Evolutionary conservation across 2,329 filamentous ascomycete genomes (phyloP), one percentile per base, ranked within the genome.

Genomic region (Waltergamsia citrina): DNA sequence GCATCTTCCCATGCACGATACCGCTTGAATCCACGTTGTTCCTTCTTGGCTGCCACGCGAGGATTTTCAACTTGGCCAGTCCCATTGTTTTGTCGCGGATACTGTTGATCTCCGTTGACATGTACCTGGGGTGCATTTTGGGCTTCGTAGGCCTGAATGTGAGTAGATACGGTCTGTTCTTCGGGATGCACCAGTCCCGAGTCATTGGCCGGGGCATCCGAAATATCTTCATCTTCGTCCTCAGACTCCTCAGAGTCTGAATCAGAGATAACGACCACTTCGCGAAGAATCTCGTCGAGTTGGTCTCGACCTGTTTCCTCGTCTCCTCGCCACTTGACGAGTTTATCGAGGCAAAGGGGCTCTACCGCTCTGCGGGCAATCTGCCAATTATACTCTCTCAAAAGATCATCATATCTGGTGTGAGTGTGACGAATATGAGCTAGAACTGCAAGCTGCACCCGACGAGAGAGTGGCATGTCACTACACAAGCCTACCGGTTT

Each of bases 261-360:
- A 43, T 76, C 72, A n/a, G 73, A 75, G 29, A 81, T 78, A 45
- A 80, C 69, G 34, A 81, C 72, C 9, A 81, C 73, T 52, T 81
- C 77, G 33, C 73, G 66, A 22, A 81, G 59, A 37, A 81, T 78
- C 48, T 81, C 75, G 38, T 81, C 76, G 12, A 81, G 63, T 50
- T 80, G 73, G 45, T 81, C 76, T 32, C 76, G 71, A 18, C 77
- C 77, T 14, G 70, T 80, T 50, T 81, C 77, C 51, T 81, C 77
- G 44, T 81, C 77, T 36, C 77, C 77, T 59, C 77, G 75, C 77
- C 77, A 81, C 69, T 80, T 80, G 62, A 80, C 70, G 52, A 81
- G 69, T 34, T 75, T 62, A 43, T 80, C 76, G 29, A 81, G 59
- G 41, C 77, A 81, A 11, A 75, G 57, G 21, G 64, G 54, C 44